Base-by-base conservation (phyloP, 441 rosid genomes). In the Gossypium lobatum region DNA sequence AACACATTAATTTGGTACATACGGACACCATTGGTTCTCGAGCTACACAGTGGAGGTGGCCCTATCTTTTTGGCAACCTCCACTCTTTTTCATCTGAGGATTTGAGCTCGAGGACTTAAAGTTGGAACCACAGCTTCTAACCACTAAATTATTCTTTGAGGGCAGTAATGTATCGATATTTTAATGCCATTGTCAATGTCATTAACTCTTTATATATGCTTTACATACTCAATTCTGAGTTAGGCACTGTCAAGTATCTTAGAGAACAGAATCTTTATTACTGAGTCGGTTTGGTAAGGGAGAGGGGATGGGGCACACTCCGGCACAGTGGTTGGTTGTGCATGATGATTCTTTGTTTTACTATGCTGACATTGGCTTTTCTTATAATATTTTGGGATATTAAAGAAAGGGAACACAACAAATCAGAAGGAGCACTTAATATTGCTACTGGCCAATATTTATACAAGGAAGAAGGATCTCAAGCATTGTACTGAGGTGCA, bases 371-470 rank as follows among this genome's bases (percentile, higher is more conserved):
- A 17, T 10, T 42, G 14, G 42, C 61, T 55, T 45, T 6, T 76
- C 26, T 25, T 61, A 50, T 76, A 60, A 73, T 76, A 2, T 78
- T 62, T 73, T 82, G 83, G 76, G 67, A 74, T 67, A 28, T 17
- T 78, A 66, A 81, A 96, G 99, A 86, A 90, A 89, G 98, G 98
- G 81, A 96, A 93, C 81, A 90, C 90, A 64, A 96, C 93, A 48
- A 96, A 96, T 76, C 99, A 96, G 85, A 90, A 96, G 87, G 99
- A 96, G 84, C 99, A 96, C 81, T 85, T 96, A 72, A 83, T 96
- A 83, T 79, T 96, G 80, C 85, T 96, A 55, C 91, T 93, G 69
- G 96, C 96, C 77, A 96, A 93, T 82, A 85, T 88, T 73, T 92
- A 92, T 77, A 88, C 83, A 68, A 83, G 96, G 83, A 76, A 81